phyloP scores from a whole-genome alignment of 2,329 filamentous ascomycete genomes.

The Diaporthe capsici region DNA sequence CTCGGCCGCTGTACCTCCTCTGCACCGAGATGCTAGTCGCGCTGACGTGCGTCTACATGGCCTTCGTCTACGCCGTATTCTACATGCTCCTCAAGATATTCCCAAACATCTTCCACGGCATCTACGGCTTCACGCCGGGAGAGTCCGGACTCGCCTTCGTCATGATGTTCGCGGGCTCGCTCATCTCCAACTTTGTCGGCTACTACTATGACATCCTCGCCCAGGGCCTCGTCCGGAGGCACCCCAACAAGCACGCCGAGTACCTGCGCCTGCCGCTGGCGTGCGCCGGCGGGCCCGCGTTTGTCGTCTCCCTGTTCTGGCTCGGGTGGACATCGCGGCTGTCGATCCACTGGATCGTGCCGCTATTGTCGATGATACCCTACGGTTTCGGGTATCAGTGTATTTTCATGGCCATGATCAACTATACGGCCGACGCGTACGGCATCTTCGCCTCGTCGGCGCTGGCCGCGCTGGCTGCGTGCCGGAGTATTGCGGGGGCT shows the following conservation, averaged over 20 bases:
- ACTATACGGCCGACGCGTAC: slow-evolving; percentile 48
- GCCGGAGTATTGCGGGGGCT: slow-evolving; percentile 46
- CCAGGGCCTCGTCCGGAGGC: slow-evolving; percentile 41
- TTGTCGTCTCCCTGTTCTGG: slow-evolving; percentile 48
- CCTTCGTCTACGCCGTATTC: slow-evolving; percentile 52
- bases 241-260: slow-evolving; percentile 46
- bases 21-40: slow-evolving; percentile 50
- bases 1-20: slow-evolving; percentile 49
- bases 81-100: slow-evolving; percentile 50
- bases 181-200: slow-evolving; percentile 43
- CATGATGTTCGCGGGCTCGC: slow-evolving; percentile 47
- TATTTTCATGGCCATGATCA: slow-evolving; percentile 49
- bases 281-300: slow-evolving; percentile 46
- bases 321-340: slow-evolving; percentile 47
- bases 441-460: slow-evolving; percentile 48
- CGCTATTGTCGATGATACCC: slow-evolving; percentile 46
- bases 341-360: slow-evolving; percentile 48
- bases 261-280: slow-evolving; percentile 49
- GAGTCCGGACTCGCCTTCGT: slow-evolving; percentile 46
- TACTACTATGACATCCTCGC: slow-evolving; percentile 45
- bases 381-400: slow-evolving; percentile 49
- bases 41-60: slow-evolving; percentile 50
- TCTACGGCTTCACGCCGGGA: slow-evolving; percentile 50
- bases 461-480: slow-evolving; percentile 46
- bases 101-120: slow-evolving; percentile 45